Base-by-base conservation (phyloP, 2,329 filamentous ascomycete species). In the Trichoderma sp. region DNA sequence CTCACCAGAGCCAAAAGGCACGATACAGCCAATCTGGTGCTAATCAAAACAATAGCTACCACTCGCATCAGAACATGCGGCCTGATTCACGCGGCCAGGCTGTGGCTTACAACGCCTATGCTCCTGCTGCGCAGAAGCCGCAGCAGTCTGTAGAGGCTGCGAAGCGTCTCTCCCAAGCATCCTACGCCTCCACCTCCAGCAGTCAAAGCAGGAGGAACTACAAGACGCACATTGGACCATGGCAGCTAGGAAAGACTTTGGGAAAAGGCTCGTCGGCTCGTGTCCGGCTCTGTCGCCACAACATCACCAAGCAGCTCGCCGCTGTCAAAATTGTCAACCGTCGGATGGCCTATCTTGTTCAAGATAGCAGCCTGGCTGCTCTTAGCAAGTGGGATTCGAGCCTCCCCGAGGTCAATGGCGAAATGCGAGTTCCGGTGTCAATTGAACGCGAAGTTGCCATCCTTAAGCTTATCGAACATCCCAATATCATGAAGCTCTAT, bases 321-420 rank as follows among this genome's bases (percentile, higher is more conserved):
- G 96, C 96, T 2, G 92, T 98, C 79, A 99, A 99, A 84, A 98
- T 99, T 77, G 93, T 99, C 32, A 93, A 93, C 71, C 95, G 97
- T 80, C 88, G 88, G 71, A 92, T 90, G 67, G 93, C 93, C 13
- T 91, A 93, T 73, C 88, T 95, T 77, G 91, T 93, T 1, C 92
- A 96, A 74, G 94, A 94, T 66, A 91, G 94, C 75, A 98, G 95
- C 80, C 87, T 98, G 79, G 92, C 92, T 15, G 92, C 93, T 63
- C 88, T 98, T 74, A 94, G 95, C 78, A 88, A 91, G 76, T 92
- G 90, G 80, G 91, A 92, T 73, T 86, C 85, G 50, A 88, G 81
- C 68, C 83, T 85, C 69, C 88, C 86, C 30, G 86, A 85, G 47
- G 83, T 86, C 43, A 85, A 88, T 65, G 90, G 90, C 53, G 86